Base-by-base conservation (phyloP, 306 rosid genomes). In the Trichosanthes truncata region DNA sequence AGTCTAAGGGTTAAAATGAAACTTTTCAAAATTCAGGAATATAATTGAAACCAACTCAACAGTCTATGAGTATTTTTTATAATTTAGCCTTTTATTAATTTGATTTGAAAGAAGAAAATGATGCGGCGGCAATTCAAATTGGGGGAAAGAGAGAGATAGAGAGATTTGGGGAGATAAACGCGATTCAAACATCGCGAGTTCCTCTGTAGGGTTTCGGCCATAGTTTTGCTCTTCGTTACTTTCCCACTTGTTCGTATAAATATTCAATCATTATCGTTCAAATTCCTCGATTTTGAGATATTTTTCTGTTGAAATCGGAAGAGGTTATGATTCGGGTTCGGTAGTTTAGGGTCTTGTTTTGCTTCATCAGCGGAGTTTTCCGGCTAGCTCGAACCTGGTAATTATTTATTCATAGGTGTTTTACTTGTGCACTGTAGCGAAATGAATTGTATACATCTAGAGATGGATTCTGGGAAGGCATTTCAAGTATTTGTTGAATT, bases 81-180 rank as follows among this genome's bases (percentile, higher is more conserved):
- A n/a, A n/a, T n/a, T n/a, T n/a, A n/a, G n/a, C n/a, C n/a, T n/a
- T 59, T 20, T 35, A 29, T 9, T n/a, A 4, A 5, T 79, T 60
- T 76, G 43, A 43, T 89, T 87, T 86, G 86, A 88, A 90, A 78
- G 79, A 20, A 55, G 20, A 55, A 55, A 20, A 8, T 7, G 40
- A 78, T 80, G 90, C 87, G 81, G 89, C 93, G 86, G 87, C 89
- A 86, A 82, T 74, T 88, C 84, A 77, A 78, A 74, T 49, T 26
- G 56, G 81, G 31, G 72, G 67, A 75, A 48, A 43, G 79, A 6
- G 81, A 65, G 43, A 20, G 77, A n/a, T n/a, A n/a, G n/a, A 81
- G 20, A 33, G 63, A 41, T 62, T 35, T 72, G 56, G 73, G 74
- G 78, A 78, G 84, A 78, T 46, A 76, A 69, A 40, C 85, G 80